Conservation (phyloP, 176 grass and related monocot species). For the Aegilops speltoides region DNA sequence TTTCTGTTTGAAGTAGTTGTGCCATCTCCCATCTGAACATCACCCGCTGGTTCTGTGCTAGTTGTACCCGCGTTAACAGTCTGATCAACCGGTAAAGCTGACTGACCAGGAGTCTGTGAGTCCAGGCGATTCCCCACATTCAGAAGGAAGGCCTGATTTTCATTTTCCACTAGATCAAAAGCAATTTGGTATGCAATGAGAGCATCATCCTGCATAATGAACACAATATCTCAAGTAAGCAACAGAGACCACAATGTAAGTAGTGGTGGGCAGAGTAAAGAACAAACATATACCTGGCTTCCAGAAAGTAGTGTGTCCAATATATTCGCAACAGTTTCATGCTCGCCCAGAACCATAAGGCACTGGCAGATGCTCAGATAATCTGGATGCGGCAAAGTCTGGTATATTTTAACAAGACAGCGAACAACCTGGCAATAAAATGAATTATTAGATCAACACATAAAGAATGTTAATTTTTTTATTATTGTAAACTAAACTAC, state of each 20-base stretch:
- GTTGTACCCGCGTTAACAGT: slow-evolving; percentile 39
- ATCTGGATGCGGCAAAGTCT: slow-evolving; percentile 75
- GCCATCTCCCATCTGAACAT: slow-evolving; percentile 85
- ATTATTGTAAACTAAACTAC: neutral
- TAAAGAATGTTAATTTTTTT: neutral
- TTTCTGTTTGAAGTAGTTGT: slow-evolving; percentile 47
- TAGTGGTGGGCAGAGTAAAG: slow-evolving; percentile 11
- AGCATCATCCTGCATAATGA: slow-evolving; percentile 75
- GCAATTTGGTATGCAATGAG: slow-evolving; percentile 94
- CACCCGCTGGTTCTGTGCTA: slow-evolving; percentile 45
- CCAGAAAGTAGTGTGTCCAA: slow-evolving; percentile 83
- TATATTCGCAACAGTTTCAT: slow-evolving; percentile 75
- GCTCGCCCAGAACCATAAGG: slow-evolving; percentile 90
- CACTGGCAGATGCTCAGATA: slow-evolving; percentile 97
- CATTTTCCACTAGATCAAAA: slow-evolving; percentile 96
- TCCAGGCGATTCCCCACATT: slow-evolving; percentile 61
- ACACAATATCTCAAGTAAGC: slow-evolving; percentile 28
- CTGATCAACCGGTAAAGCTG: slow-evolving; percentile 41
- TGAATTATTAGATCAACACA: neutral
- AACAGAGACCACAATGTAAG: neutral
- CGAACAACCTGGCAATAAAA: slow-evolving; percentile 63
- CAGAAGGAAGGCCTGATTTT: slow-evolving; percentile 97
- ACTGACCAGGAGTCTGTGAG: neutral
- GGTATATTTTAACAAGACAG: slow-evolving; percentile 90
- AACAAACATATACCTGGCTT: slow-evolving; percentile 54